phyloP scores from a whole-genome alignment of 805 yeast genomes.

The Candida krabiensis region DNA sequence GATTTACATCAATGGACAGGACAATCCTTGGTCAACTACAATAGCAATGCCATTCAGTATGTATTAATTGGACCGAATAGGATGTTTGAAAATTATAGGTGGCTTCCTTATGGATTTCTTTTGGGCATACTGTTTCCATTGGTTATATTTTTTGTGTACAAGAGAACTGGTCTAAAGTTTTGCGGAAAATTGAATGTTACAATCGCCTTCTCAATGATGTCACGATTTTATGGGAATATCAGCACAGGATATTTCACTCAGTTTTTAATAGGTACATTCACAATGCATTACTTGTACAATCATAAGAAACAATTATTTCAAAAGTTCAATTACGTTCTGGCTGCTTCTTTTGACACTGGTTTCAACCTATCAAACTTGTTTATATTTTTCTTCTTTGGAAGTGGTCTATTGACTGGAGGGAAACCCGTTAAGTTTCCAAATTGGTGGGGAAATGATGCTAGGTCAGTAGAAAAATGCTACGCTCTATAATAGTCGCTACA shows the following conservation, averaged over 20 bases:
- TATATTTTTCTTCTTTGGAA: constrained; percentile 35
- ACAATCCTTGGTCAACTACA: constrained; percentile 39
- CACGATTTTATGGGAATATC: constrained; percentile 48
- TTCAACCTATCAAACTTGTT: constrained; percentile 42
- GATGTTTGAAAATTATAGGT: constrained; percentile 42
- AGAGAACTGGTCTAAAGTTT: constrained; percentile 24
- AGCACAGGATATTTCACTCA: constrained; percentile 50
- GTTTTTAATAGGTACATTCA: constrained; percentile 46
- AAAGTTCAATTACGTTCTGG: constrained; percentile 45
- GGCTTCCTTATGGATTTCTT: constrained; percentile 45
- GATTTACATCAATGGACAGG: constrained; percentile 56
- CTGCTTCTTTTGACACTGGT: constrained; percentile 54
- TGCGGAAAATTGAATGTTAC: constrained; percentile 42
- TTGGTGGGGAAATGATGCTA: constrained; percentile 52
- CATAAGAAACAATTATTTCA: constrained; percentile 42
- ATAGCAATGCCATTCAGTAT: constrained; percentile 52
- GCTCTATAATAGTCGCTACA: constrained; percentile 33
- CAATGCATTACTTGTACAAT: constrained; percentile 45
- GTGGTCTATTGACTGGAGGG: constrained; percentile 16
- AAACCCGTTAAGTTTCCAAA: constrained; percentile 29
- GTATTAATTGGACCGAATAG: constrained; percentile 50
- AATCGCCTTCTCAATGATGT: constrained; percentile 48
- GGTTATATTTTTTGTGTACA: constrained; percentile 24
- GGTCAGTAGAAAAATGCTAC: constrained; percentile 47
- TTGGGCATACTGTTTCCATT: constrained; percentile 42